phyloP scores from a whole-genome alignment of 345 rosid species.

The Syzygium oleosum region DNA sequence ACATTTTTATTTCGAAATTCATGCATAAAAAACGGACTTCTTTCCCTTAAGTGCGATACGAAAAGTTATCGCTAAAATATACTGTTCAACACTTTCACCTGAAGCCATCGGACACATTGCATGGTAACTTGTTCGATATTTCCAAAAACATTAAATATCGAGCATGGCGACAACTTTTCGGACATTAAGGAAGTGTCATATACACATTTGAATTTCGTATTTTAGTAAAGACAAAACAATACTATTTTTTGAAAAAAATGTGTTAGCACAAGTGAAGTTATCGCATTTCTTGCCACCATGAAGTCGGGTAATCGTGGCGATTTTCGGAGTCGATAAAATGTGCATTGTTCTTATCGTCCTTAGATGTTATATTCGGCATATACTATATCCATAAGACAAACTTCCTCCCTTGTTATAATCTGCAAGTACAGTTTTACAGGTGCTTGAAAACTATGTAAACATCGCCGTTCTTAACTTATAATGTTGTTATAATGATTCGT shows the following conservation, averaged over 20 bases:
- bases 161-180: neutral
- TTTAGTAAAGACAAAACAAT: no score
- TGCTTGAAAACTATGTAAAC: neutral
- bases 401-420: neutral
- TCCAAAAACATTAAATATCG: neutral
- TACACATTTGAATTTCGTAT: no score
- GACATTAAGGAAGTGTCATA: no score
- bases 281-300: neutral
- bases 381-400: no score
- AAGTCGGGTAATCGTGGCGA: neutral
- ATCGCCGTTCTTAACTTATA: accelerated
- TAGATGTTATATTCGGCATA: neutral
- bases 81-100: neutral
- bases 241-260: neutral
- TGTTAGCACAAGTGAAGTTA: neutral
- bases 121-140: neutral
- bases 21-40: neutral
- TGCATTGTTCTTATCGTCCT: accelerated
- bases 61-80: neutral
- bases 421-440: neutral
- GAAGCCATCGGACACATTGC: no score
- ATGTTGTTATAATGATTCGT: accelerated
- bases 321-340: neutral
- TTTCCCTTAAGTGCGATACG: neutral
- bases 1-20: neutral